phyloP scores from a whole-genome alignment of 345 rosid genomes.

The Brassica cretica region DNA sequence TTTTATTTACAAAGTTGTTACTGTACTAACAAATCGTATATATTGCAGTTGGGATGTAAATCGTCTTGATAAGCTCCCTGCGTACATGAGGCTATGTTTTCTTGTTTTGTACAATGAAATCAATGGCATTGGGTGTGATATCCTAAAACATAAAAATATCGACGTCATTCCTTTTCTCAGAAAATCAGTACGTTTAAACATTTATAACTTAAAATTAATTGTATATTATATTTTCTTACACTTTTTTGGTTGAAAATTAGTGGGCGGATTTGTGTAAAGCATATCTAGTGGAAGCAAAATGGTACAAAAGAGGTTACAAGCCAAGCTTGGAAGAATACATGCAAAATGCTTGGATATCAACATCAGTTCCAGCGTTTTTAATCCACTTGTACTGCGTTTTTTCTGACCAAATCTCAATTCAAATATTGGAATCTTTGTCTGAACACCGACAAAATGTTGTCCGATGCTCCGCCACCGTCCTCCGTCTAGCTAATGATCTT shows the following conservation, averaged over 20 bases:
- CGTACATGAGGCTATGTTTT: neutral
- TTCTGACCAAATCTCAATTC: constrained; percentile 20
- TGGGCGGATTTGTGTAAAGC: constrained; percentile 45
- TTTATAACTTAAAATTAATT: neutral
- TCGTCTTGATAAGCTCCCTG: neutral
- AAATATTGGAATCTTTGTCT: constrained; percentile 9
- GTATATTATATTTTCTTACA: neutral
- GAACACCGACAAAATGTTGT: constrained; percentile 7
- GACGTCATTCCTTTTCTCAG: neutral
- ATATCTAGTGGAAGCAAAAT: constrained; percentile 49
- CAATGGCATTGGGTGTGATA: neutral
- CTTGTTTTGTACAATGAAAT: neutral
- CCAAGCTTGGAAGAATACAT: constrained; percentile 47
- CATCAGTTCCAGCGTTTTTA: neutral
- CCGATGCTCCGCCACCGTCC: constrained; percentile 27
- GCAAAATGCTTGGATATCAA: constrained; percentile 43
- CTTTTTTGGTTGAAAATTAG: constrained; percentile 21
- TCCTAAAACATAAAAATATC: neutral
- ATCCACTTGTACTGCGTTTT: constrained; percentile 25
- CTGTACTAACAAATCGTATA: neutral
- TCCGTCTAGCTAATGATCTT: constrained; percentile 42
- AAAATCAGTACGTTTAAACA: neutral
- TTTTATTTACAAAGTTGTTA: neutral
- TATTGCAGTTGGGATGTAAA: neutral
- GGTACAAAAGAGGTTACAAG: constrained; percentile 40